Evolutionary conservation across 2,329 filamentous ascomycete species (phyloP).

Genomic region (Lasiodiplodia hormozganensis): DNA sequence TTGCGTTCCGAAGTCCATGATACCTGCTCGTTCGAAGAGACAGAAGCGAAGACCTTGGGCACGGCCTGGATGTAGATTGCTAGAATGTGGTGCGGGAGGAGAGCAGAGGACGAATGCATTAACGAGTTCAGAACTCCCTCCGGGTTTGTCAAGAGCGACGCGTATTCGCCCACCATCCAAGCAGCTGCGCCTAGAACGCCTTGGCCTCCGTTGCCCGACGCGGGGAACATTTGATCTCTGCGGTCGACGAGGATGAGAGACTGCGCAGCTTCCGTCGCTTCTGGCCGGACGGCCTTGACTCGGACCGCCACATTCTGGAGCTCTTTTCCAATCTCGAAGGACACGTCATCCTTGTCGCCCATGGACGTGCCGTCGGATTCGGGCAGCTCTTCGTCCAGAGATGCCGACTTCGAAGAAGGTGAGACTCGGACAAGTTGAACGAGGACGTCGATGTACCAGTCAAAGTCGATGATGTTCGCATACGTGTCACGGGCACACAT

Average conservation of each 20-base stretch:
- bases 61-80: conserved; percentile 82
- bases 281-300: conserved; percentile 79
- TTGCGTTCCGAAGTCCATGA: conserved; percentile 78
- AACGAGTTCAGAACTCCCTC: conserved; percentile 77
- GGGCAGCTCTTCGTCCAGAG: conserved; percentile 9
- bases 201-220: conserved; percentile 57
- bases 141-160: conserved; percentile 71
- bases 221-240: conserved; percentile 63
- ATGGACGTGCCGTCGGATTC: conserved; percentile 33
- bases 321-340: conserved; percentile 80
- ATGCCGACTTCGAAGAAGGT: conserved; percentile 53
- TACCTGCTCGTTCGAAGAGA: conserved; percentile 69
- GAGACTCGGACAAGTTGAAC: conserved; percentile 79
- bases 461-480: conserved; percentile 84
- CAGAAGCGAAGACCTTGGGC: conserved; percentile 80
- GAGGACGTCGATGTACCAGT: conserved; percentile 94
- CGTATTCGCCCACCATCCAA: conserved; percentile 91
- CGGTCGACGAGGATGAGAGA: conserved; percentile 70
- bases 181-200: conserved; percentile 77
- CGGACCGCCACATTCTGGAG: conserved; percentile 90
- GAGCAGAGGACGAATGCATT: conserved; percentile 69
- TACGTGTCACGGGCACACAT: conserved; percentile 95
- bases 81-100: conserved; percentile 69
- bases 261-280: conserved; percentile 85
- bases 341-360: conserved; percentile 54